Conservation (phyloP, 169 alveolate species). For the Cryptosporidium muris region DNA sequence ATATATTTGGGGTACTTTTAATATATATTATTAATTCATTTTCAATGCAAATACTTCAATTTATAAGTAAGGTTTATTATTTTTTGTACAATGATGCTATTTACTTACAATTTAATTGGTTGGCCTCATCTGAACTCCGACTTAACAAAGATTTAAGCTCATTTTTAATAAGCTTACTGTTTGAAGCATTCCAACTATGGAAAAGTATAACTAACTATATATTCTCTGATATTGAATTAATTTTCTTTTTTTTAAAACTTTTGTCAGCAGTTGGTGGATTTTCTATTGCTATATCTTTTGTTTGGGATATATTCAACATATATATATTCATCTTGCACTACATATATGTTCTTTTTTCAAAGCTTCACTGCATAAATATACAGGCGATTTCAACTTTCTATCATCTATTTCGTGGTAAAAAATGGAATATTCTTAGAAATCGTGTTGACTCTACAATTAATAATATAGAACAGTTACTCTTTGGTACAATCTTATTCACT, state of each 20-base stretch:
- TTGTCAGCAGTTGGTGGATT: slow-evolving; percentile 47
- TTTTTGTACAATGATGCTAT: slow-evolving; percentile 63
- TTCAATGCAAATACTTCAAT: slow-evolving; percentile 33
- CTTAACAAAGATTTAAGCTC: slow-evolving; percentile 51
- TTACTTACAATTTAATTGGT: slow-evolving; percentile 64
- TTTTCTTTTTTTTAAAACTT: slow-evolving; percentile 47
- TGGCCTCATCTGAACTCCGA: slow-evolving; percentile 55
- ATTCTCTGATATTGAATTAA: slow-evolving; percentile 47
- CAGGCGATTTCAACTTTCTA: slow-evolving; percentile 54
- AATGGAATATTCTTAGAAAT: slow-evolving; percentile 54
- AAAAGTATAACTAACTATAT: slow-evolving; percentile 54
- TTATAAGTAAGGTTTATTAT: slow-evolving; percentile 43
- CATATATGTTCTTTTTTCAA: slow-evolving; percentile 40
- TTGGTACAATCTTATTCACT: slow-evolving; percentile 63
- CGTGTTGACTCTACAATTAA: slow-evolving; percentile 31
- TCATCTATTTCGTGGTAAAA: slow-evolving; percentile 41
- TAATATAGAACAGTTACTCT: slow-evolving; percentile 51
- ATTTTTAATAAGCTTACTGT: slow-evolving; percentile 32
- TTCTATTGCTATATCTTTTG: slow-evolving; percentile 47
- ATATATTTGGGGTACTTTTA: slow-evolving; percentile 39
- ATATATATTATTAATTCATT: slow-evolving; percentile 37
- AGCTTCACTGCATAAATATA: slow-evolving; percentile 25
- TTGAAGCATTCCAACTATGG: slow-evolving; percentile 64
- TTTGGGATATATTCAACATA: slow-evolving; percentile 65
- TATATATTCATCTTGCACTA: slow-evolving; percentile 38